Evolutionary conservation across 2,329 filamentous ascomycete species (phyloP).

Genomic region (Hypoxylon sp.): DNA sequence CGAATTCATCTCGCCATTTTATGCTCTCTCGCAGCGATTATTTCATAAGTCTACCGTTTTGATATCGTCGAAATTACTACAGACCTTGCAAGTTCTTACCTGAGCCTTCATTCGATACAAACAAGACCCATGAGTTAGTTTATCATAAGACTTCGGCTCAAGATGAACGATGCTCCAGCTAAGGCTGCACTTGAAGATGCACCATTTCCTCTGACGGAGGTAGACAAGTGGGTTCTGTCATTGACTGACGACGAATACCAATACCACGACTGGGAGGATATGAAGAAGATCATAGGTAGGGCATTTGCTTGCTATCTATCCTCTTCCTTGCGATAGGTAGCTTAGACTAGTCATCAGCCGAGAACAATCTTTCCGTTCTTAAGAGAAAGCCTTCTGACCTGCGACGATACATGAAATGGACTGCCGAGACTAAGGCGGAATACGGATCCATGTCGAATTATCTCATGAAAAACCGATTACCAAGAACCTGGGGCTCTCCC

Average conservation of each 20-base stretch:
- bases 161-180: conserved; percentile 59
- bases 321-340: conserved; percentile 9
- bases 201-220: conserved; percentile 72
- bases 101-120: neutral
- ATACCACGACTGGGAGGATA: conserved; percentile 80
- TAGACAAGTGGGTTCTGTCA: conserved; percentile 71
- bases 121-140: neutral
- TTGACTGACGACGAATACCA: conserved; percentile 79
- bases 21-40: neutral
- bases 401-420: conserved; percentile 84
- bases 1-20: no score
- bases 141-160: neutral
- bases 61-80: neutral
- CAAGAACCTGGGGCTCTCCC: conserved; percentile 73
- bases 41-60: neutral
- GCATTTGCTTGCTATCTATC: conserved; percentile 7
- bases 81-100: neutral
- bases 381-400: conserved; percentile 87
- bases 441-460: conserved; percentile 88
- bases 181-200: conserved; percentile 56
- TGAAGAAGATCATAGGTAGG: conserved; percentile 77
- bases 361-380: conserved; percentile 78
- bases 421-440: conserved; percentile 75
- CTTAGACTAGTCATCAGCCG: conserved; percentile 56
- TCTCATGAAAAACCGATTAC: conserved; percentile 80